Evolutionary conservation across 2,329 filamentous ascomycete species (phyloP), one percentile per base, ranked within the genome.

Genomic region (Chrysoporthe puriensis): DNA sequence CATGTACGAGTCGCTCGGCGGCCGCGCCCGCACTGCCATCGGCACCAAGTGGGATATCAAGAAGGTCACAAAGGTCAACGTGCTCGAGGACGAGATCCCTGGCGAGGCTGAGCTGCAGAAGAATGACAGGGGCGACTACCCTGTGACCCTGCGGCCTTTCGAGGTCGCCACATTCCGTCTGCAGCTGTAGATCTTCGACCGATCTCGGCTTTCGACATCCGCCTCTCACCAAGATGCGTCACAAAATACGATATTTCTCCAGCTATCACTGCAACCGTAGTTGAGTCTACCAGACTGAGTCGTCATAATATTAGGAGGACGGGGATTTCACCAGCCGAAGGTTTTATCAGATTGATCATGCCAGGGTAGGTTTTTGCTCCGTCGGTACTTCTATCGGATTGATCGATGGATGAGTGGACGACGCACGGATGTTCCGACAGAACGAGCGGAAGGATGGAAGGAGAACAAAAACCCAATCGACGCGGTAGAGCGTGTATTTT

Each of bases 1-100:
- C 1, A 84, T 97, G 26, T 99, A 96, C 76, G 96, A 99, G 77
- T 91, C 91, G 69, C 81, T 98, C 54, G 96, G 96, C 58, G 96
- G 96, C 0, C 90, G 88, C 74, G 89, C 88, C 70, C 88, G 89
- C 70, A 94, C 91, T 2, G 87, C 83, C 0, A 88, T 97, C 73
- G 80, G 84, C 57, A 91, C 91, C 61, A 84, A 80, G 9, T 86
- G 95, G 77, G 82, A 88, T 36, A 88, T 97, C 40, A 90, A 90
- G 82, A 89, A 87, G 73, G 93, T 91, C 43, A 90, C 85, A 80
- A 97, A 93, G 85, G 90, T 89, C 54, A 98, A 97, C 79, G 78
- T 96, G 70, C 81, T 99, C 43, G 96, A 99, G 77, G 96, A 99
- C 77, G 68, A 70, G 62, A 18, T 70, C 11, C 59, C 66, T 6